Percentiles rank a stretch among this genome's conserved stretches.
Conservation (phyloP, 306 rosid species). For the Lathyrus oleraceus region DNA sequence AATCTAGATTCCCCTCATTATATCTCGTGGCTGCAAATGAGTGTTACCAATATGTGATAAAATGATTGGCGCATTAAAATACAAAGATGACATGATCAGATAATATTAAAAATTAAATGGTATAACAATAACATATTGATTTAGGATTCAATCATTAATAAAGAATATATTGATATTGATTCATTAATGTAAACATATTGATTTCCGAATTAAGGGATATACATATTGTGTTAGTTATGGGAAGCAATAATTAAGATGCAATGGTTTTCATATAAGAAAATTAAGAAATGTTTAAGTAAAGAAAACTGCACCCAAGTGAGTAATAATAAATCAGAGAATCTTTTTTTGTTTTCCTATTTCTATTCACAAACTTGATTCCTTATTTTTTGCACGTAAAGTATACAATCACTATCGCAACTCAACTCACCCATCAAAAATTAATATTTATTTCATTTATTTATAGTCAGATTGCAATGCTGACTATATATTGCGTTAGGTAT, state of each 20-base stretch:
- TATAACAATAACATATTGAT: no score
- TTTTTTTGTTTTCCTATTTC: not conserved
- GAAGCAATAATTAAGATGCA: not conserved
- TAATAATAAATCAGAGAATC: conserved; percentile 6
- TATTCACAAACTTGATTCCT: conserved; percentile 14
- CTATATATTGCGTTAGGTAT: not conserved
- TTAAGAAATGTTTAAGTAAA: conserved; percentile 1
- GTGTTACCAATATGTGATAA: not conserved
- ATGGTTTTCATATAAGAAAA: not conserved
- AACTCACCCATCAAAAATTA: not conserved
- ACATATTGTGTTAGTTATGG: not conserved
- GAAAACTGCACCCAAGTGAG: not conserved
- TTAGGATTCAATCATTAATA: no score
- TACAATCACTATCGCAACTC: conserved; percentile 5
- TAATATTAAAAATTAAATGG: not conserved
- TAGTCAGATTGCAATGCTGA: not conserved
- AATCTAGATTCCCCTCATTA: not conserved
- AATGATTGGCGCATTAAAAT: not conserved
- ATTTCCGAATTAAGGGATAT: not conserved
- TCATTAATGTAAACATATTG: no score
- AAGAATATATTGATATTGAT: no score
- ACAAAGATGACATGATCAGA: not conserved
- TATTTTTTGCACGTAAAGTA: conserved; percentile 30
- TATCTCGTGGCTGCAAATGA: not conserved
- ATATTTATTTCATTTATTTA: not conserved